Evolutionary conservation across 2,329 filamentous ascomycete genomes (phyloP), one percentile per base, ranked within the genome.

Genomic region (Aspergillus eucalypticola): DNA sequence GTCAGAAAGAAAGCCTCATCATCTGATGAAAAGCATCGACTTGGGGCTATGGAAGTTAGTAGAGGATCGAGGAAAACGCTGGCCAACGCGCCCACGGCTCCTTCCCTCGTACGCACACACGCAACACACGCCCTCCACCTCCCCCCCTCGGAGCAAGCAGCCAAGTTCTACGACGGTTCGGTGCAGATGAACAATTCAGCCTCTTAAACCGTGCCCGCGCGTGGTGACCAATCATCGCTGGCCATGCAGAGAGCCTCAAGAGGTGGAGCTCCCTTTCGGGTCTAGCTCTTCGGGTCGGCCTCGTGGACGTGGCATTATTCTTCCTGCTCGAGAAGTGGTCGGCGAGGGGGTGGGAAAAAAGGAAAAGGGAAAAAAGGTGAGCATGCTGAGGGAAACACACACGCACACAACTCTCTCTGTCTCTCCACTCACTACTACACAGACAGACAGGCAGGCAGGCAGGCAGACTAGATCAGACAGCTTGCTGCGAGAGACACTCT

Each of bases 171-270:
- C 59, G 60, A 54, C 60, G 58, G 56, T 67, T 66, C 64, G 60
- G 53, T 66, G 66, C 66, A 67, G 65, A 64, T 50, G 59, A 52
- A 60, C 58, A 64, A 54, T 67, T 67, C 66, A 67, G 66, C 66
- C 66, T 67, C 66, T 60, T 66, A 54, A 52, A 39, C 53, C 60
- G 57, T 54, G 49, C 56, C 61, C 48, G 61, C 63, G 29, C 27
- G 15, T 32, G n/a, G 35, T 21, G 38, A 25, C 66, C 66, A 67
- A 67, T 66, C 55, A 64, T 8, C n/a, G 52, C n/a, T 7, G 10
- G 11, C 29, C 17, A 46, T n/a, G 49, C 56, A 57, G 64, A 62
- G 62, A 67, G 66, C 64, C 66, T 62, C 66, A 67, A 58, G 48
- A 41, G 46, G 60, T 61, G 60, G 58, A 58, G 44, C 56, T 25